These are phyloP conservation scores for Lophiostoma macrostomum DNA, from an alignment of 495 filamentous ascomycete genomes.

Conservation along the genomic window DNA sequence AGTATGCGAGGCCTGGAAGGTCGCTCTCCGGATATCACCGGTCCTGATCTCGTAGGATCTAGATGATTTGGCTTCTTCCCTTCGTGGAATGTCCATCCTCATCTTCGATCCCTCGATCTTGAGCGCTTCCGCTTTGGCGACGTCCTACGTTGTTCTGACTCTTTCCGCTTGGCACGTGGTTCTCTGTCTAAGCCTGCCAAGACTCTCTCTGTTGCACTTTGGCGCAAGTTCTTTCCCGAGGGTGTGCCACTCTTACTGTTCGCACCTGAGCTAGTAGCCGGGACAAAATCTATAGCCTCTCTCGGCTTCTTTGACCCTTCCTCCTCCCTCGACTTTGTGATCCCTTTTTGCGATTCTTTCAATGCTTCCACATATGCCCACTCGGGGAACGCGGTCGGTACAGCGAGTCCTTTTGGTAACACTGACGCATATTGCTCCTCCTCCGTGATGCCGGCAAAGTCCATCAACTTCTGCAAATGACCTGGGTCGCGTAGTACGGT, in stretches of 20 bases:
- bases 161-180: too few relatives aligned
- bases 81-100: too few relatives aligned
- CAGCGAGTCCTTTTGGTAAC: conserved; percentile 64
- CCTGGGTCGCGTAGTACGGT: conserved; percentile 76
- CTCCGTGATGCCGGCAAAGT: conserved; percentile 70
- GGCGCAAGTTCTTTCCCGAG: conserved; percentile 33
- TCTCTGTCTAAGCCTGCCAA: conserved; percentile 43
- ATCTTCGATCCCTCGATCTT: too few relatives aligned
- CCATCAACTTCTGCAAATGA: conserved; percentile 72
- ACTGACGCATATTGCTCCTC: conserved; percentile 73
- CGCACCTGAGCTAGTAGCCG: conserved; percentile 38
- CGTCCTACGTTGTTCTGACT: too few relatives aligned
- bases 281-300: conserved; percentile 74
- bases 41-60: too few relatives aligned
- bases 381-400: conserved; percentile 61
- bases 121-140: too few relatives aligned
- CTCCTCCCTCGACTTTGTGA: conserved; percentile 58
- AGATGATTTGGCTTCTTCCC: too few relatives aligned
- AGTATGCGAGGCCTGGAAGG: too few relatives aligned
- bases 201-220: conserved; percentile 45
- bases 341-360: conserved; percentile 59
- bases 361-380: conserved; percentile 75
- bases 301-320: conserved; percentile 53
- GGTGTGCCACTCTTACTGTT: conserved; percentile 28
- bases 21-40: too few relatives aligned